phyloP scores from a whole-genome alignment of 306 rosid genomes.

The barrel medic (Medicago truncatula) region MtrunA17r5.0-ANR NC_053049.1:15300001-15300500 shows the following conservation, averaged over 20 bases:
- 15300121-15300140: constrained; percentile 11
- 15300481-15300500: constrained; percentile 47
- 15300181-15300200: constrained; percentile 31
- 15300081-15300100: neutral
- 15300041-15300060: constrained; percentile 41
- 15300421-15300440: constrained; percentile 14
- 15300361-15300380: constrained; percentile 18
- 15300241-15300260: neutral
- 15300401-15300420: neutral
- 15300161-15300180: constrained; percentile 3
- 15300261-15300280: constrained; percentile 4
- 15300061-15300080: constrained; percentile 40
- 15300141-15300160: constrained; percentile 17
- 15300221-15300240: neutral
- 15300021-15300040: constrained; percentile 38
- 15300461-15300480: constrained; percentile 33
- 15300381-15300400: constrained; percentile 35
- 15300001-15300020: constrained; percentile 38
- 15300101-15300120: constrained; percentile 38
- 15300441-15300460: constrained; percentile 21
- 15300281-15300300: constrained; percentile 7
- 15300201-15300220: constrained; percentile 5
- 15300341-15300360: constrained; percentile 24
- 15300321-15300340: neutral
- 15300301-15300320: constrained; percentile 1